These are phyloP conservation scores for Fusarium chuoi DNA, from an alignment of 2,329 filamentous ascomycete species.

Conservation along the genomic window DNA sequence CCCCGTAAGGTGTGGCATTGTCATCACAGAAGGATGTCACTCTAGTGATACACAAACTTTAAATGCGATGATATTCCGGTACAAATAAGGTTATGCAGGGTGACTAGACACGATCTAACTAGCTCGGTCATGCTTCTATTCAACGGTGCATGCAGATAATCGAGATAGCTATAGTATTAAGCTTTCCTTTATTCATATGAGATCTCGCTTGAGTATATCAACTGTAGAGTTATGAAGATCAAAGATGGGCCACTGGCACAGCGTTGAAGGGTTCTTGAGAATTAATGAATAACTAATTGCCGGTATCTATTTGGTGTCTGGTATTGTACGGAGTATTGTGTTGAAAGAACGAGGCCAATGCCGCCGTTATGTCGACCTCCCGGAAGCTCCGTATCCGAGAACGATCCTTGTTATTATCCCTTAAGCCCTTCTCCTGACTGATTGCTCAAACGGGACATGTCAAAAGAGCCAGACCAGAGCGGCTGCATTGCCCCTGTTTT, in stretches of 20 bases:
- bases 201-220: background rate
- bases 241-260: background rate
- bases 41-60: background rate
- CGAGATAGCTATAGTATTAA: background rate
- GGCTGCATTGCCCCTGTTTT: conserved; percentile 10
- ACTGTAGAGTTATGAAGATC: background rate
- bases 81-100: background rate
- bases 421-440: background rate
- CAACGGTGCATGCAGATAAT: conserved; percentile 2
- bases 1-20: background rate
- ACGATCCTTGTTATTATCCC: background rate
- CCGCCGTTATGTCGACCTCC: background rate
- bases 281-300: background rate
- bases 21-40: background rate
- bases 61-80: background rate
- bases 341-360: background rate
- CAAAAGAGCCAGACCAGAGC: background rate
- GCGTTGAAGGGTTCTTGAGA: background rate
- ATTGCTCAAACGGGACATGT: background rate
- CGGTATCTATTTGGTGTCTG: background rate
- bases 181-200: background rate
- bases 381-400: background rate
- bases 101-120: background rate
- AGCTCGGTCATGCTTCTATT: background rate
- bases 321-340: background rate